Percentiles rank a stretch among this genome's conserved stretches.
Evolutionary conservation across 257 asterid species (phyloP).

Genomic region (Solanum infundibuliforme): DNA sequence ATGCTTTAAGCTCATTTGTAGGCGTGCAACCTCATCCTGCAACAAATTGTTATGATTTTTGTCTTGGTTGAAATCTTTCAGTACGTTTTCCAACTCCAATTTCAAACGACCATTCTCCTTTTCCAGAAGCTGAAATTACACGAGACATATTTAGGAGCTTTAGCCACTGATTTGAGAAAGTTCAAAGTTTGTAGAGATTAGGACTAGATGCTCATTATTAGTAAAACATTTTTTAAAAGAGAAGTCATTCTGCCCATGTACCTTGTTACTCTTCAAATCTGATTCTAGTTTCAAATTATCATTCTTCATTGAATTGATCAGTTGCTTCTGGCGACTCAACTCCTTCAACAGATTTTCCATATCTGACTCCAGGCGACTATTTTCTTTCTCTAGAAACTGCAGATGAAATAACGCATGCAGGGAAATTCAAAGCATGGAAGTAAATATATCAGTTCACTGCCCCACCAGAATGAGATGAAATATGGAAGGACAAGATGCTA

Average conservation of each 20-base stretch:
- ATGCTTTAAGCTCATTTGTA: conserved; percentile 39
- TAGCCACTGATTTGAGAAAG: background rate
- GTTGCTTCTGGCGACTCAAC: conserved; percentile 33
- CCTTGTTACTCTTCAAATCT: conserved; percentile 31
- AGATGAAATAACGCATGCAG: conserved; percentile 2
- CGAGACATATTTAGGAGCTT: background rate
- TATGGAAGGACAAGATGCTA: background rate
- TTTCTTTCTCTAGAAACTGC: conserved; percentile 47
- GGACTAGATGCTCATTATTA: background rate
- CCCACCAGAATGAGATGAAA: background rate
- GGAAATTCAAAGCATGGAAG: background rate
- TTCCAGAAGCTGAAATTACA: conserved; percentile 41
- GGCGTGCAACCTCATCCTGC: conserved; percentile 36
- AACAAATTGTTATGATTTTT: conserved; percentile 40
- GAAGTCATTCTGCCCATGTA: conserved; percentile 1
- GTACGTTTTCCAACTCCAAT: conserved; percentile 36
- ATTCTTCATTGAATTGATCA: conserved; percentile 22
- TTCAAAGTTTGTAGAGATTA: background rate
- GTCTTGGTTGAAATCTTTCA: conserved; percentile 35
- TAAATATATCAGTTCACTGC: background rate
- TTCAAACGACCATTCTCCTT: conserved; percentile 44
- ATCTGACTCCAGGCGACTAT: conserved; percentile 25
- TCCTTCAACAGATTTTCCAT: conserved; percentile 27
- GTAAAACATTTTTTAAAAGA: background rate
- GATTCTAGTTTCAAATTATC: conserved; percentile 30